phyloP scores from a whole-genome alignment of 2,329 filamentous ascomycete genomes.

The Alternaria gaisen region DNA sequence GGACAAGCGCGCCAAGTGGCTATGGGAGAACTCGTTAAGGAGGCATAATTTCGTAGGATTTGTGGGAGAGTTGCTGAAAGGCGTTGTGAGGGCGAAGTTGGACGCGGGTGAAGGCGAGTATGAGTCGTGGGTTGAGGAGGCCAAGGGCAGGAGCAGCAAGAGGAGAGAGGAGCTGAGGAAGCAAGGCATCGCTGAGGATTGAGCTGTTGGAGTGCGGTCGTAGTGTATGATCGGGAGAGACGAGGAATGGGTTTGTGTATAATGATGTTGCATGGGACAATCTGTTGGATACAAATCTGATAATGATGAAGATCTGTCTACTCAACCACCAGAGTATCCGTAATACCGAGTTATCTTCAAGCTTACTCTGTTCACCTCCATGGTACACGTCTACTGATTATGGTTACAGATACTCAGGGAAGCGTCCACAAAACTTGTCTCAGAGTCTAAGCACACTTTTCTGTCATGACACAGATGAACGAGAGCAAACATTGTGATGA shows the following conservation, averaged over 20 bases:
- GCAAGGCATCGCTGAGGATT: slow-evolving; percentile 40
- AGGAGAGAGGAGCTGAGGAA: slow-evolving; percentile 57
- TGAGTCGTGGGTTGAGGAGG: slow-evolving; percentile 75
- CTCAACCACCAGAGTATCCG: not conserved
- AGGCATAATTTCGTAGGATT: slow-evolving; percentile 97
- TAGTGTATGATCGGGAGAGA: not conserved
- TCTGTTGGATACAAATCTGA: not conserved
- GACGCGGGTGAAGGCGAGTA: slow-evolving; percentile 72
- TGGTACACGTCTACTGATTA: not conserved
- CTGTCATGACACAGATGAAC: not conserved
- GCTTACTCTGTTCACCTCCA: not conserved
- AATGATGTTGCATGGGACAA: not conserved
- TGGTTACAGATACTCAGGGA: not conserved
- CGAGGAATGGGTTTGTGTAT: not conserved
- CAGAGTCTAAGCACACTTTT: not conserved
- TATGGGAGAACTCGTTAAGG: slow-evolving; percentile 92
- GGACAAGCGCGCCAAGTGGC: slow-evolving; percentile 84
- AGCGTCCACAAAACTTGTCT: not conserved
- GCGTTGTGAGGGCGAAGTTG: slow-evolving; percentile 79
- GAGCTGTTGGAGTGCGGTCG: not conserved
- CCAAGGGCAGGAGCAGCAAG: slow-evolving; percentile 65
- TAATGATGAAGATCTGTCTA: slow-evolving; percentile 1
- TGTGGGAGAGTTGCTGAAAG: slow-evolving; percentile 87
- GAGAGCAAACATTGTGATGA: not conserved
- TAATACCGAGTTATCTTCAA: too few relatives aligned